These are phyloP conservation scores for Epichloe aotearoae DNA, from an alignment of 2,329 filamentous ascomycete species.

Conservation along the genomic window DNA sequence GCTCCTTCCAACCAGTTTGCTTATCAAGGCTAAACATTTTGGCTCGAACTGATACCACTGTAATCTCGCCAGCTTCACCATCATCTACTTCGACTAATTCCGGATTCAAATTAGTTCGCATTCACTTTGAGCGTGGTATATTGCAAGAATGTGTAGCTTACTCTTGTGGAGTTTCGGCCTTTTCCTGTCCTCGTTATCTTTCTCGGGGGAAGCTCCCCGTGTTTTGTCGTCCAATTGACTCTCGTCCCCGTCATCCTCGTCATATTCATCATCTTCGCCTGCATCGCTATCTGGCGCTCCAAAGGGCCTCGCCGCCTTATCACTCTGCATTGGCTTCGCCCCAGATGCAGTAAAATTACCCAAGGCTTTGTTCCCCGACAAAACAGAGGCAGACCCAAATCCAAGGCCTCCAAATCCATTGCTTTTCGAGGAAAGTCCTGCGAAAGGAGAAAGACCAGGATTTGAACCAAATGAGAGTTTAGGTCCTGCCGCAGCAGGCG, in stretches of 20 bases:
- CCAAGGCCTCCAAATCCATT: conserved; percentile 35
- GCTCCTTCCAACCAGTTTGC: conserved; percentile 72
- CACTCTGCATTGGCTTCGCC: conserved; percentile 31
- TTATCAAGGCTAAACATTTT: conserved; percentile 75
- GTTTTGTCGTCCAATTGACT: conserved; percentile 34
- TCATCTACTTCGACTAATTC: conserved; percentile 57
- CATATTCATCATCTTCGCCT: conserved; percentile 30
- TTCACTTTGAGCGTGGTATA: background rate
- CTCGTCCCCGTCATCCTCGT: conserved; percentile 25
- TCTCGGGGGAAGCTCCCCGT: conserved; percentile 34
- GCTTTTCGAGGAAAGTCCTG: conserved; percentile 24
- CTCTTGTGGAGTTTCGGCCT: conserved; percentile 55
- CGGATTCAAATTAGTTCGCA: background rate
- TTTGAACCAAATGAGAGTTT: conserved; percentile 37
- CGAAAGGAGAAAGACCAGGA: conserved; percentile 33
- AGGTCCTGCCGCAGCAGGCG: conserved; percentile 21
- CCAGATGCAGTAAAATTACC: conserved; percentile 59
- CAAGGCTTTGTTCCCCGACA: conserved; percentile 33
- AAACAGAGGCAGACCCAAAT: conserved; percentile 23
- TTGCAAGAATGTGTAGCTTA: conserved; percentile 28
- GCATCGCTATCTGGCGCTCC: conserved; percentile 59
- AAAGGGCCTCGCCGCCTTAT: conserved; percentile 59
- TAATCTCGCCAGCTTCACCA: conserved; percentile 73
- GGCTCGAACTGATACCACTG: conserved; percentile 60
- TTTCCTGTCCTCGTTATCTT: conserved; percentile 50